phyloP scores from a whole-genome alignment of 371 early-diverging fungal genomes.

The Parasitella parasitica region DNA sequence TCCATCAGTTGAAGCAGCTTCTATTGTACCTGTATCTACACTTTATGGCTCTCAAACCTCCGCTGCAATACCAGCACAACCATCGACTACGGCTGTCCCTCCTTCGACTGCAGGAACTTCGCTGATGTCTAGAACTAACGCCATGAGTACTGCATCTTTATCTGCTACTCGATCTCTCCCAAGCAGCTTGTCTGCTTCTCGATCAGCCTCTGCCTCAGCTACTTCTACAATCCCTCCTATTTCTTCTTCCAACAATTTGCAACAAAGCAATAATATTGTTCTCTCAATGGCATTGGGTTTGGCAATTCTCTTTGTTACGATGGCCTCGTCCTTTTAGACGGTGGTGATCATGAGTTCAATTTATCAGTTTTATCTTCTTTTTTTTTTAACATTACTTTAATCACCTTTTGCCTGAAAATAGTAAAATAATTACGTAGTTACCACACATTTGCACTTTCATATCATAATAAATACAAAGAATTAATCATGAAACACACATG shows the following conservation, averaged over 20 bases:
- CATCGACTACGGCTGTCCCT: neutral
- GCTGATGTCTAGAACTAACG: neutral
- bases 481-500: no score
- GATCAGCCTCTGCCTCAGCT: neutral
- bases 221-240: neutral
- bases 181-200: neutral
- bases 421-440: neutral
- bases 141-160: neutral
- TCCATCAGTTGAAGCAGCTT: neutral
- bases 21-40: slow-evolving; percentile 1
- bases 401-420: neutral
- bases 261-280: neutral
- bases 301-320: neutral
- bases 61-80: neutral
- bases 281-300: neutral
- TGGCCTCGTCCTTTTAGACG: neutral
- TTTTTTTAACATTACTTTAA: neutral
- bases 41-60: neutral
- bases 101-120: neutral
- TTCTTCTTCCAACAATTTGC: neutral
- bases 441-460: no score
- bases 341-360: neutral
- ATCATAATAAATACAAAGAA: no score
- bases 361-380: neutral
- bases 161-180: neutral